phyloP scores from a whole-genome alignment of 257 asterid species.

The Petrea volubilis region DNA sequence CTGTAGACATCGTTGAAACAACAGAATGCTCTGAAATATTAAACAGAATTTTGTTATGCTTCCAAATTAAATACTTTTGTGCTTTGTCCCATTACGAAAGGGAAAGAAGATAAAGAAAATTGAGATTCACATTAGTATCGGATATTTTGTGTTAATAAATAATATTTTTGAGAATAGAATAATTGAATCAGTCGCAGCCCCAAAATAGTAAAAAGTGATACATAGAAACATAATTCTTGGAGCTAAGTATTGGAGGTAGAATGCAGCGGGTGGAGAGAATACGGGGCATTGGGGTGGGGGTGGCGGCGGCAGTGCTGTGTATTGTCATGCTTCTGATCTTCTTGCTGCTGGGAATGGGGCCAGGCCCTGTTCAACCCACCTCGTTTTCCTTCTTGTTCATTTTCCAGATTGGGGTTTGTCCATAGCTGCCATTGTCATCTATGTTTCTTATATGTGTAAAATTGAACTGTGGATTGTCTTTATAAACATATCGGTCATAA shows the following conservation, averaged over 20 bases:
- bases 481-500: too few relatives aligned
- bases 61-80: too few relatives aligned
- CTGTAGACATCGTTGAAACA: neutral
- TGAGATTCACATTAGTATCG: too few relatives aligned
- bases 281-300: constrained; percentile 52
- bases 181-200: too few relatives aligned
- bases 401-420: constrained; percentile 40
- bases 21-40: too few relatives aligned
- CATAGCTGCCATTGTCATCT: constrained; percentile 38
- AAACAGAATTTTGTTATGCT: too few relatives aligned
- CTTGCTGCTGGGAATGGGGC: constrained; percentile 46
- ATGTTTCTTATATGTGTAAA: constrained; percentile 37
- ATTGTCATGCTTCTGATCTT: constrained; percentile 33
- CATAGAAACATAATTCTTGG: neutral
- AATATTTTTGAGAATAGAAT: too few relatives aligned
- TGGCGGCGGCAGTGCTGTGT: constrained; percentile 43
- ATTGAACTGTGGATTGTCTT: too few relatives aligned
- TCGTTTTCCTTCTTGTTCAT: constrained; percentile 20
- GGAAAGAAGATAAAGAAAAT: too few relatives aligned
- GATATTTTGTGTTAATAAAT: too few relatives aligned
- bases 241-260: neutral
- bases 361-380: constrained; percentile 44
- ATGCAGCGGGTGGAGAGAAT: constrained; percentile 32
- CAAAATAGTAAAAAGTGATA: neutral
- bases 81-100: too few relatives aligned